Evolutionary conservation across 2,329 filamentous ascomycete genomes (phyloP).

Genomic region (Aaosphaeria pasadenensis): DNA sequence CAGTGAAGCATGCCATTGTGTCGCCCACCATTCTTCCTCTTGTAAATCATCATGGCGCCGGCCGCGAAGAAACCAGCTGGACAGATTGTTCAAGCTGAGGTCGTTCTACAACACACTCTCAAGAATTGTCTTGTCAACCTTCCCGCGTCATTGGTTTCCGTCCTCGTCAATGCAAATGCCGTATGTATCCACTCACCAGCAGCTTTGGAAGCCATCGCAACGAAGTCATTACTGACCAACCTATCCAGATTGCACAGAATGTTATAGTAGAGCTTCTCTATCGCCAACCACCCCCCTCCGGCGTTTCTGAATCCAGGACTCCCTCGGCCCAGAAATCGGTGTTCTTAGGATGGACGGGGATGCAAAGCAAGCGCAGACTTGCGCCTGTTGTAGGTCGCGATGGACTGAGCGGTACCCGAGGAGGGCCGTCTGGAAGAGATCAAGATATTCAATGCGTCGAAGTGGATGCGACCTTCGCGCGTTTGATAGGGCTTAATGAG

Average conservation of each 20-base stretch:
- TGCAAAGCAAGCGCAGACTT: slow-evolving; percentile 86
- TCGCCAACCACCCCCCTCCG: slow-evolving; percentile 55
- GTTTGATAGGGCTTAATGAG: slow-evolving; percentile 71
- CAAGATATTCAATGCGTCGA: slow-evolving; percentile 78
- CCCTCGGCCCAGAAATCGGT: slow-evolving; percentile 62
- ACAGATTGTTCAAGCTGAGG: slow-evolving; percentile 68
- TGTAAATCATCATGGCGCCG: slow-evolving; percentile 24
- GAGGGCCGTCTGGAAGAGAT: slow-evolving; percentile 59
- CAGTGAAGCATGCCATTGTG: not conserved
- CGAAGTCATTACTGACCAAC: too few species aligned
- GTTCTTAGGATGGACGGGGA: slow-evolving; percentile 94
- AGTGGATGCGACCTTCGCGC: slow-evolving; percentile 80
- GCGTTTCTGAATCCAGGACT: slow-evolving; percentile 33
- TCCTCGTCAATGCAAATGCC: slow-evolving; percentile 86
- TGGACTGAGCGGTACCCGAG: slow-evolving; percentile 61
- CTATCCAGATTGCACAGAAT: slow-evolving; percentile 78
- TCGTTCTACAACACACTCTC: slow-evolving; percentile 74
- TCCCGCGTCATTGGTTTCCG: slow-evolving; percentile 75
- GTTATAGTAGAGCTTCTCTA: slow-evolving; percentile 90
- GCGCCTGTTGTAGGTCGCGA: slow-evolving; percentile 72
- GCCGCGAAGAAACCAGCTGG: slow-evolving; percentile 42
- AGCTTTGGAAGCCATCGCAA: too few species aligned
- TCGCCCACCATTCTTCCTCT: not conserved
- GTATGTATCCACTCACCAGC: slow-evolving; percentile 50
- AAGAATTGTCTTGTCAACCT: slow-evolving; percentile 96